phyloP scores from a whole-genome alignment of 495 filamentous ascomycete species.

The Tuber brumale region DNA sequence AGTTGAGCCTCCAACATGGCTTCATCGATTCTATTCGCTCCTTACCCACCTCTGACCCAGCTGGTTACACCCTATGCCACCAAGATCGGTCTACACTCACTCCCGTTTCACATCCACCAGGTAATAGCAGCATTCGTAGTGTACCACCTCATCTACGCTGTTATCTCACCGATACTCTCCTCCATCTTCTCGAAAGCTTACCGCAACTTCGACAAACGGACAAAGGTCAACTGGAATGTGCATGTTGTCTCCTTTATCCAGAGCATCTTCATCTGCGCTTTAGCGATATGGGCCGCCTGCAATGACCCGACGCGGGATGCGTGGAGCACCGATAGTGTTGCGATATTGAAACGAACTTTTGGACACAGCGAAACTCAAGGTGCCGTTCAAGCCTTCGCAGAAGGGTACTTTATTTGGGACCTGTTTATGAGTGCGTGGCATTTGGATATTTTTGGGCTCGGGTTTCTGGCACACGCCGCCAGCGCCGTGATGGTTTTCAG shows the following conservation, averaged over 20 bases:
- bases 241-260: conserved; percentile 93
- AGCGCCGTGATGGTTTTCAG: conserved; percentile 79
- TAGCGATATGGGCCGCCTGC: conserved; percentile 79
- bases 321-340: conserved; percentile 49
- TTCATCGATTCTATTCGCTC: conserved; percentile 23
- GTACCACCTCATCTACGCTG: conserved; percentile 69
- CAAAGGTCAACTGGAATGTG: conserved; percentile 88
- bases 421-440: conserved; percentile 65
- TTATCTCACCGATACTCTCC: conserved; percentile 71
- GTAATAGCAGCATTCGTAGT: conserved; percentile 63
- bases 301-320: conserved; percentile 64
- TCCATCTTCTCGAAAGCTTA: conserved; percentile 64
- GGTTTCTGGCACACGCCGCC: conserved; percentile 82
- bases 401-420: conserved; percentile 97
- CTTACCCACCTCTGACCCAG: conserved; percentile 44
- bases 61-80: conserved; percentile 55
- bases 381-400: conserved; percentile 74
- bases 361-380: conserved; percentile 80
- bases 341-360: conserved; percentile 70
- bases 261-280: conserved; percentile 64
- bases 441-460: conserved; percentile 74
- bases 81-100: conserved; percentile 56
- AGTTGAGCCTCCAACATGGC: conserved; percentile 28
- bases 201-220: conserved; percentile 56
- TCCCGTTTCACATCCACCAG: conserved; percentile 85